Percentiles rank a stretch among this genome's conserved stretches.
These are phyloP conservation scores for Apophysomyces ossiformis DNA, from an alignment of 371 early-diverging fungal species.

Conservation along the genomic window DNA sequence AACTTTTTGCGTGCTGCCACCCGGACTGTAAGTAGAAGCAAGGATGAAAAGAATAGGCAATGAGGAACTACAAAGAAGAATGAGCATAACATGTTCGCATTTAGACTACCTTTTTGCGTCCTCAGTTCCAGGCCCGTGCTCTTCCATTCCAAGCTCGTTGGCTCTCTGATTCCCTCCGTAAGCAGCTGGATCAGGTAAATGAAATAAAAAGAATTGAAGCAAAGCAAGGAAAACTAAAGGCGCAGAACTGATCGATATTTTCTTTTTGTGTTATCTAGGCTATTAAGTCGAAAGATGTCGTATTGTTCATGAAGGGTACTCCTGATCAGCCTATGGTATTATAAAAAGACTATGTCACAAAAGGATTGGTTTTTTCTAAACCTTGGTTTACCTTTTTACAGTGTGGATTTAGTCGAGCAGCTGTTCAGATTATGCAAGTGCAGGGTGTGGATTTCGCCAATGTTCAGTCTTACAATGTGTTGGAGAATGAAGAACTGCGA, in stretches of 20 bases:
- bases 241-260: no score
- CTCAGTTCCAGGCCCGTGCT: constrained; percentile 32
- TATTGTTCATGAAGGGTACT: constrained; percentile 97
- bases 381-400: constrained; percentile 24
- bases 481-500: constrained; percentile 90
- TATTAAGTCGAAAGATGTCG: constrained; percentile 71
- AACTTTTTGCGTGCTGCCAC: constrained; percentile 61
- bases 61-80: no score
- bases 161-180: constrained; percentile 82
- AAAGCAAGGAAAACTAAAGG: no score
- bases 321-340: constrained; percentile 82
- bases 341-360: neutral
- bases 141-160: constrained; percentile 60
- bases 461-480: constrained; percentile 82
- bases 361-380: neutral
- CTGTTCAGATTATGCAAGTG: constrained; percentile 85
- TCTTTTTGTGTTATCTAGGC: constrained; percentile 46
- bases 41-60: neutral
- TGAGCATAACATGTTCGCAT: neutral
- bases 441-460: constrained; percentile 77
- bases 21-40: constrained; percentile 42
- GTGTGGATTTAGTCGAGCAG: constrained; percentile 95
- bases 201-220: neutral
- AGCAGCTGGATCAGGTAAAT: constrained; percentile 64
- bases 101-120: constrained; percentile 48